A percentile compares a stretch with the other conserved stretches of the same genome.
Evolutionary conservation across 805 yeast genomes (phyloP).

Genomic region (Metschnikowia peoriensis): DNA sequence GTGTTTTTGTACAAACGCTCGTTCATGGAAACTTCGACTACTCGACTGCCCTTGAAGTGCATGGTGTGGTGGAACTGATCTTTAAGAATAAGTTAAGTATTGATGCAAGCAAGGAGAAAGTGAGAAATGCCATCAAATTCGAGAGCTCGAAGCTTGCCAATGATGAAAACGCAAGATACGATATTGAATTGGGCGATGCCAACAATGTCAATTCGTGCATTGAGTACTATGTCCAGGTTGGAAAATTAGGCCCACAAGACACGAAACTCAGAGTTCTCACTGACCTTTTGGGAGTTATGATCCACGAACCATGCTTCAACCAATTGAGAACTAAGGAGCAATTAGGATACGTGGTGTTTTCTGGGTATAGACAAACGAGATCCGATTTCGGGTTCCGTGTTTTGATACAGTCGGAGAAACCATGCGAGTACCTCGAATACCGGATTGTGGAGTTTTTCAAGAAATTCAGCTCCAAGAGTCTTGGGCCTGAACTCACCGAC

Average conservation of each 20-base stretch:
- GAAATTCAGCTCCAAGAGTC: slow-evolving; percentile 37
- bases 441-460: slow-evolving; percentile 70
- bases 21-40: slow-evolving; percentile 69
- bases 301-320: slow-evolving; percentile 86
- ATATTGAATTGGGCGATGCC: slow-evolving; percentile 54
- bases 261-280: slow-evolving; percentile 45
- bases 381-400: slow-evolving; percentile 72
- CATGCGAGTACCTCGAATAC: slow-evolving; percentile 68
- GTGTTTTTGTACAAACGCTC: slow-evolving; percentile 67
- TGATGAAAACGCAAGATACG: slow-evolving; percentile 44
- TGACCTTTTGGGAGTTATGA: slow-evolving; percentile 67
- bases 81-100: slow-evolving; percentile 28
- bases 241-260: slow-evolving; percentile 24
- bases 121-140: slow-evolving; percentile 19
- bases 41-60: slow-evolving; percentile 52
- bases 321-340: slow-evolving; percentile 92
- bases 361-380: slow-evolving; percentile 66
- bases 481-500: slow-evolving; percentile 49
- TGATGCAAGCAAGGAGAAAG: slow-evolving; percentile 5
- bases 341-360: slow-evolving; percentile 89
- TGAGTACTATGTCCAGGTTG: slow-evolving; percentile 73
- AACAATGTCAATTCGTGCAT: slow-evolving; percentile 81
- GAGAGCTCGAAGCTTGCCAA: slow-evolving; percentile 43
- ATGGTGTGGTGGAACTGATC: slow-evolving; percentile 39
- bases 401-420: slow-evolving; percentile 79